Evolutionary conservation across 208 protist genomes (phyloP).

Genomic region (Trypanosoma vivax): DNA sequence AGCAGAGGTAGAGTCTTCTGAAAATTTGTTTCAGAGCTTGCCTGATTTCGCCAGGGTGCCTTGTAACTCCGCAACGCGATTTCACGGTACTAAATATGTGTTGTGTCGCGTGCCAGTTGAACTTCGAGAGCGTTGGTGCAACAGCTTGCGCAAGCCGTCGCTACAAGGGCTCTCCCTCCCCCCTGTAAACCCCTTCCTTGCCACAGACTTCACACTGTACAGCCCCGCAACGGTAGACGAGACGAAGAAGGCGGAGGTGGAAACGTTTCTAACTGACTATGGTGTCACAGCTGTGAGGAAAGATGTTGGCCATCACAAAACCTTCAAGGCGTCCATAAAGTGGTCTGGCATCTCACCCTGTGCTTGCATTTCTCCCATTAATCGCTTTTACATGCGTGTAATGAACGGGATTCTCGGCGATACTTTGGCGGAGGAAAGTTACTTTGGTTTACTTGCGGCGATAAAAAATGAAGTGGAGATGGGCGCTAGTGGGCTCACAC

Average conservation of each 20-base stretch:
- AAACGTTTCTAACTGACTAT: conserved; percentile 27
- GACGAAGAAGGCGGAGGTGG: conserved; percentile 2
- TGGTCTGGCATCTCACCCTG: conserved; percentile 47
- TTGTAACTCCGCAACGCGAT: conserved; percentile 26
- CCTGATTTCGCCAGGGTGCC: conserved; percentile 42
- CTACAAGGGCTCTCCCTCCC: conserved; percentile 9
- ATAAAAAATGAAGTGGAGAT: conserved; percentile 34
- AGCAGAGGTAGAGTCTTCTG: conserved; percentile 5
- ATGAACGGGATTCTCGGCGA: conserved; percentile 40
- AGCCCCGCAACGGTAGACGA: conserved; percentile 8
- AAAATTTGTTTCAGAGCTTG: conserved; percentile 37
- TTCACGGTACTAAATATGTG: conserved; percentile 22
- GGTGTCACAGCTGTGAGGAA: conserved; percentile 40
- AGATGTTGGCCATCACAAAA: conserved; percentile 31
- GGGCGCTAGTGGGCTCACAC: conserved; percentile 21
- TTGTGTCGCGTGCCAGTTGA: conserved; percentile 31
- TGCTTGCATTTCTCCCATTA: conserved; percentile 30
- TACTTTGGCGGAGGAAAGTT: conserved; percentile 40
- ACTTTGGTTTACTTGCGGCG: conserved; percentile 61
- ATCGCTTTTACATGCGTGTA: conserved; percentile 56
- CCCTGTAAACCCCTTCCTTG: conserved; percentile 57
- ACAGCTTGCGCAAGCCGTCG: conserved; percentile 9
- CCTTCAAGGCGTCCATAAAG: conserved; percentile 49
- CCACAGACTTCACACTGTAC: conserved; percentile 61
- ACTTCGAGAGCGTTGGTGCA: conserved; percentile 30